Base-by-base conservation (phyloP, 1,139 yeast species). In the Candida pseudoviswanathii region DNA sequence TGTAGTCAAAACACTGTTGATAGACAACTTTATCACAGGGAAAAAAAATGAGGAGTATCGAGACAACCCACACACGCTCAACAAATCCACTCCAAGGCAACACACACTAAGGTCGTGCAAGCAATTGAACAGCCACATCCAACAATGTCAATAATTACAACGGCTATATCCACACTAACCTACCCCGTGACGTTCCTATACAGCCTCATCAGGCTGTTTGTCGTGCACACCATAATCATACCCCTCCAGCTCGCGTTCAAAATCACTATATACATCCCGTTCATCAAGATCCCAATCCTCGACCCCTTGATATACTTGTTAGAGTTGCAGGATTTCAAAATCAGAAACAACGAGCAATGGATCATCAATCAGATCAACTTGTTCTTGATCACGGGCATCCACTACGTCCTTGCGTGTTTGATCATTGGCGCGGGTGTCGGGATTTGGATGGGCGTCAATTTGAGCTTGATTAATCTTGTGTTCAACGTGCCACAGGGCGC, bases 341-440 rank as follows among this genome's bases (percentile, higher is more conserved):
- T 43, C 5, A 40, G 34, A 16, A 43, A 45, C 3, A 48, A 48
- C 37, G 31, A 48, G 6, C 24, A 36, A 16, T 55, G 57, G 57
- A 8, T 54, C 5, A 38, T 43, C n/a, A 32, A 43, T 11, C 58
- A 55, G 39, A 22, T 54, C 16, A 48, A 51, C 37, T 42, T 55
- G 26, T 54, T 55, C 16, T 22, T 43, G 6, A 36, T 52, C 22
- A 50, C 55, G n/a, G 36, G 40, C 3, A 38, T 55, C 3, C 58
- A 54, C 43, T 55, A 52, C 37, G 32, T 52, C 2, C 44, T 54
- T 47, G 54, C 48, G n/a, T 48, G 51, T 36, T 41, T 55, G 8
- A 47, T 51, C 38, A 46, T 55, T 31, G 58, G 58, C 7, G 38
- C 51, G 9, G 46, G 48, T 25, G 51, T 55, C 5, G 58, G 58